These are phyloP conservation scores for Viola pubescens DNA, from an alignment of 441 rosid species.

Conservation along the genomic window DNA sequence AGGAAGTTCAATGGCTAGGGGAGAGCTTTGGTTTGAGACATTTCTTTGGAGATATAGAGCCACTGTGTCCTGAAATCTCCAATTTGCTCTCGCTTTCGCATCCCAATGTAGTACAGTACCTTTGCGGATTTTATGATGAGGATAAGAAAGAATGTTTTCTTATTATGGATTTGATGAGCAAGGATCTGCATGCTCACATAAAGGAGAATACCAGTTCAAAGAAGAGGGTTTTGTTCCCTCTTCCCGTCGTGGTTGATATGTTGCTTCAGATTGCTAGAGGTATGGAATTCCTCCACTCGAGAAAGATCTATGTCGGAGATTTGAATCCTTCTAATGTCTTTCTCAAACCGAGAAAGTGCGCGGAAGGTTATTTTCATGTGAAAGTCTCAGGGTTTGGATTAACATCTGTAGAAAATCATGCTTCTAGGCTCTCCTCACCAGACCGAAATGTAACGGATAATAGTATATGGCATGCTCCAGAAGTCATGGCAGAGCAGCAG, in stretches of 20 bases:
- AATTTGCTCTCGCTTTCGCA: conserved; percentile 59
- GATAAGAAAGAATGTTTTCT: conserved; percentile 73
- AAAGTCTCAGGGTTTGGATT: conserved; percentile 81
- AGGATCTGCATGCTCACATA: conserved; percentile 60
- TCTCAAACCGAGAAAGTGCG: conserved; percentile 49
- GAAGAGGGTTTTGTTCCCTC: conserved; percentile 53
- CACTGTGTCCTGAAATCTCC: conserved; percentile 48
- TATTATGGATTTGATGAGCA: conserved; percentile 77
- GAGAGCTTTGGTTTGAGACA: conserved; percentile 65
- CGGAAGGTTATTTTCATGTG: conserved; percentile 70
- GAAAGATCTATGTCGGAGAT: conserved; percentile 61
- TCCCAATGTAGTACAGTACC: conserved; percentile 66
- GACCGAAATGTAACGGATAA: conserved; percentile 34
- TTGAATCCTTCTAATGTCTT: conserved; percentile 62
- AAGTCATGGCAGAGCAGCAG: conserved; percentile 62
- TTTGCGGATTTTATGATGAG: conserved; percentile 74
- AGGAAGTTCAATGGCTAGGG: conserved; percentile 90
- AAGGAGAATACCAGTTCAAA: conserved; percentile 73
- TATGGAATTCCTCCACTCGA: conserved; percentile 82
- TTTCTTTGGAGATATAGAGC: conserved; percentile 47
- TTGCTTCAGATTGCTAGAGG: conserved; percentile 93
- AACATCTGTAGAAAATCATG: conserved; percentile 26
- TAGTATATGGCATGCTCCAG: conserved; percentile 82
- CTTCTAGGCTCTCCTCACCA: conserved; percentile 22
- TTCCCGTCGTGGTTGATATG: conserved; percentile 65